These are phyloP conservation scores for Herpetomonas tarakana DNA, from an alignment of 208 protist genomes.

Conservation along the genomic window DNA sequence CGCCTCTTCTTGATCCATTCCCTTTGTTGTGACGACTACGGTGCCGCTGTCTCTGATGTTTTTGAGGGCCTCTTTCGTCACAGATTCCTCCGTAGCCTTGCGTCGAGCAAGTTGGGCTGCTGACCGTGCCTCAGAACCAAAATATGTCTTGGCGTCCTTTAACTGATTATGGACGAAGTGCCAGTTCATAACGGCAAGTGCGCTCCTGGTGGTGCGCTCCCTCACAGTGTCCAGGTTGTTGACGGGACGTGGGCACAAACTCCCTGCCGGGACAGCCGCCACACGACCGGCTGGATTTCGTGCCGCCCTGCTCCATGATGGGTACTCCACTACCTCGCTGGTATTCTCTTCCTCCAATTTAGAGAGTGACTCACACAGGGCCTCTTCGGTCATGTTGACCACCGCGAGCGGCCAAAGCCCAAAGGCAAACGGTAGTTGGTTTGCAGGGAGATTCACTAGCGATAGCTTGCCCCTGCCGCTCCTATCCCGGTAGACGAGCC, in stretches of 20 bases:
- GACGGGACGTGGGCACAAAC: background rate
- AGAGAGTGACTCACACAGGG: constrained; percentile 22
- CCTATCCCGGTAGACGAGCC: constrained; percentile 51
- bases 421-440: constrained; percentile 46
- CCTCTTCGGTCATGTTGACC: constrained; percentile 57
- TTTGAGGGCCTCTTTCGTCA: constrained; percentile 34
- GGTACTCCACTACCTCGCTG: constrained; percentile 1
- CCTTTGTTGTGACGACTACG: background rate
- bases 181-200: constrained; percentile 57
- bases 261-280: background rate
- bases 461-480: constrained; percentile 16
- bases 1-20: background rate
- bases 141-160: constrained; percentile 45
- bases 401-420: constrained; percentile 83
- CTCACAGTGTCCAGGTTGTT: constrained; percentile 14
- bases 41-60: constrained; percentile 45
- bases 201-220: constrained; percentile 16
- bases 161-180: constrained; percentile 63
- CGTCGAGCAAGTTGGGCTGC: constrained; percentile 21
- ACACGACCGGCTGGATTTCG: constrained; percentile 21
- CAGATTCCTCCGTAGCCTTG: constrained; percentile 40
- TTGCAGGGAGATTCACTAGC: constrained; percentile 41
- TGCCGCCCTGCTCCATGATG: constrained; percentile 63
- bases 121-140: constrained; percentile 33
- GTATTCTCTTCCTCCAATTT: background rate